Evolutionary conservation across 768 basidiomycete genomes (phyloP), one percentile per base, ranked within the genome.

Genomic region (Suillus subalutaceus): DNA sequence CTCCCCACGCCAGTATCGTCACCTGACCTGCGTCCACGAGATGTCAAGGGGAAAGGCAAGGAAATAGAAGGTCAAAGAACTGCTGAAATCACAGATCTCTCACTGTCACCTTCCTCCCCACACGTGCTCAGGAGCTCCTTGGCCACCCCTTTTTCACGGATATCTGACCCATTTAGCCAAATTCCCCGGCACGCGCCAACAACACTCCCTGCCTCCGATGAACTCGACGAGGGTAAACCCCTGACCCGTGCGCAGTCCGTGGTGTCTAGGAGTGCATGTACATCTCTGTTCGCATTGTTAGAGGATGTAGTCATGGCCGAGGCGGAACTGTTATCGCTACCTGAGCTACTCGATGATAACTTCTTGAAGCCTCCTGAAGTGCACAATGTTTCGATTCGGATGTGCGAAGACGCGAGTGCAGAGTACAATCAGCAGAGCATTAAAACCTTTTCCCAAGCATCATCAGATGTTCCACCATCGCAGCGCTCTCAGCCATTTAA

Each of bases 1-100:
- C 65, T 75, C 20, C 72, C 67, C 32, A 78, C 72, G n/a, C 75
- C 77, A 7, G 64, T 62, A 9, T 72, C 75, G 7, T 76, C 75
- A 4, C 76, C 73, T 38, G 55, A 64, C 18, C 38, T 53, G 6
- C 41, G 18, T 9, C 30, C 8, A 32, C 64, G 48, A 20, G 50
- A 10, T 6, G 16, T 68, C 3, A 56, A 58, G 18, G 38, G n/a
- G 7, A 56, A 52, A 38, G 41, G 26, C 2, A 66, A 68, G 41
- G 67, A 65, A 4, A 67, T 68, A 59, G 67, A 48, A 4, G 44
- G 23, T 26, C 38, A 59, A 41, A 59, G 5, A 12, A 30, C 20
- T 41, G 4, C 38, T 40, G 57, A 26, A 5, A 16, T 9, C 8
- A 13, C 23, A 18, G 16, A 60, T 43, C 13, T 20, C 0, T 60